These are phyloP conservation scores for Triticum dicoccoides DNA, from an alignment of 176 grass and related monocot genomes.

Conservation along the genomic window DNA sequence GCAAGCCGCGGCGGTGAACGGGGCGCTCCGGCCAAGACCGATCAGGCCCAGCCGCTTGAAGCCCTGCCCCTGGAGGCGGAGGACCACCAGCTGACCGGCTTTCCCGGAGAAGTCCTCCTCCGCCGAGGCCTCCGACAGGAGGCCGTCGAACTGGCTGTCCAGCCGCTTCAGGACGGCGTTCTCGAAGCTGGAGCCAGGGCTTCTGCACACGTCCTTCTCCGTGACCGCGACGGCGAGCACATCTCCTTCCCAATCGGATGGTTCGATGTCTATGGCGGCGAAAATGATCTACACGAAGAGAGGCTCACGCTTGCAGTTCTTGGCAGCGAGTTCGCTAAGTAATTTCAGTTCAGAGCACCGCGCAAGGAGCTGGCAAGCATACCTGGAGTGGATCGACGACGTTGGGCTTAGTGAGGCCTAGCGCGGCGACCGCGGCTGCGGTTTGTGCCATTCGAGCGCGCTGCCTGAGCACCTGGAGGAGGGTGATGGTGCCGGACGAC, in stretches of 20 bases:
- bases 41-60: constrained; percentile 82
- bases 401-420: constrained; percentile 74
- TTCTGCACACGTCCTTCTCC: constrained; percentile 74
- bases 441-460: constrained; percentile 59
- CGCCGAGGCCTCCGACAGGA: constrained; percentile 55
- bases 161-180: constrained; percentile 64
- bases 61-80: constrained; percentile 62
- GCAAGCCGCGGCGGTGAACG: constrained; percentile 32
- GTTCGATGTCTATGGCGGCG: constrained; percentile 56
- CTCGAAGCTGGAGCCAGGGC: constrained; percentile 66
- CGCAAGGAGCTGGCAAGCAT: background rate
- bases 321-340: background rate
- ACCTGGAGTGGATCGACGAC: constrained; percentile 70
- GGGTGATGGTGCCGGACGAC: background rate
- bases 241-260: constrained; percentile 80
- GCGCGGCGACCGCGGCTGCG: constrained; percentile 29
- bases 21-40: constrained; percentile 56
- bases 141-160: constrained; percentile 60
- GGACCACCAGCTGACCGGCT: constrained; percentile 62
- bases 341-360: constrained; percentile 19
- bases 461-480: background rate
- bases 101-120: constrained; percentile 93
- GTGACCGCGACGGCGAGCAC: constrained; percentile 68
- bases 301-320: background rate
- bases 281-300: constrained; percentile 49